Evolutionary conservation across 2,329 filamentous ascomycete genomes (phyloP), one percentile per base, ranked within the genome.

Genomic region (Microcyclospora pomicola): DNA sequence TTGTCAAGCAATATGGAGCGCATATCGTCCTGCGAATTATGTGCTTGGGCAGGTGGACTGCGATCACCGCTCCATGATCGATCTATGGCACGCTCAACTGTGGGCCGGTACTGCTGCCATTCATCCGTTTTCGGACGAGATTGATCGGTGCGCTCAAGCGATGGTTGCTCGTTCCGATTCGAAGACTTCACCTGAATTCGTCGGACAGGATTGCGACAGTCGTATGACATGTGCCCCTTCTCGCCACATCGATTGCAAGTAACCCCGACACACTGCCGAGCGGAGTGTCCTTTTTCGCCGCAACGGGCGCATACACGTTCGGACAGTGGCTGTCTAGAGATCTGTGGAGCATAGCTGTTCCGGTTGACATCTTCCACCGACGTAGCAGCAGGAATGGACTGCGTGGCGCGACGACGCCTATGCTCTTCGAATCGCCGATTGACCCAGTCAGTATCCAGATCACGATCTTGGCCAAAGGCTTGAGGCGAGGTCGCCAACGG

Each of bases 401-500:
- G 12, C 6, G 30, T 15, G 12, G 12, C 14, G 12, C 43, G 43
- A 28, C 44, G 40, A 35, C 42, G 33, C 12, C 35, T 28, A 15
- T 47, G 45, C 27, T 41, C 42, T 2, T 34, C 33, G 36, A 49
- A 49, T 4, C 38, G 36, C 15, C 46, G 42, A 34, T 49, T 42
- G n/a, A 49, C 41, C 42, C 42, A 46, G 12, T 40, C 39, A 13
- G 39, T 33, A 29, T 47, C 46, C 27, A 35, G 14, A 11, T 33
- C 30, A 9, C 6, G 12, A 4, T 31, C 12, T 31, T 31, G 30
- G 30, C 30, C 30, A 9, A 31, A 31, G 30, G 30, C 7, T 7
- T 24, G 19, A 24, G 4, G 19, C 19, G 19, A 24, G 5, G 19
- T 5, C 19, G 19, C 7, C 19, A 7, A 24, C 19, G 19, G 7